A percentile compares a stretch with the other conserved stretches of the same genome.
Conservation (phyloP, 2,329 filamentous ascomycete species). For the Pseudogymnoascus verrucosus region DNA sequence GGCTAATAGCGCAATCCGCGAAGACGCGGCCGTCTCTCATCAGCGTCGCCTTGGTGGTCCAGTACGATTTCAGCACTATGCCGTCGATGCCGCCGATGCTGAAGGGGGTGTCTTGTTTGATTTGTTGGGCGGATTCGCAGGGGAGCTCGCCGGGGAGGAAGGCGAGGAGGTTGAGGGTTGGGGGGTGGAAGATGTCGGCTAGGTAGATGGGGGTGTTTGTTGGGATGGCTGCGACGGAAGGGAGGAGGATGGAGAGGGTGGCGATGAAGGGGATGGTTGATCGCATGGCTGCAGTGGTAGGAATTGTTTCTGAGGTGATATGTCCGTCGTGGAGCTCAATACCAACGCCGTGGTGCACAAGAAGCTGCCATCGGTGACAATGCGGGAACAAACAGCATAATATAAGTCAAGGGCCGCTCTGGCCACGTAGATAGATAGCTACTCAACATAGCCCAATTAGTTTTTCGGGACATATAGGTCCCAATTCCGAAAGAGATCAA, state of each 20-base stretch:
- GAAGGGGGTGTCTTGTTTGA: neutral
- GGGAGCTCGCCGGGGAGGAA: neutral
- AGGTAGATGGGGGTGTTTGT: constrained; percentile 7
- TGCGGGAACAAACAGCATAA: neutral
- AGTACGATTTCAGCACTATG: neutral
- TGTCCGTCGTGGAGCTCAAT: neutral
- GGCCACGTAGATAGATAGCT: neutral
- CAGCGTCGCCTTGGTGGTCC: neutral
- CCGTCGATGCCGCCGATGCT: neutral
- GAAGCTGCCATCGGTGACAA: neutral
- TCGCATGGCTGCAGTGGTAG: neutral
- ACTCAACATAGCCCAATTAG: neutral
- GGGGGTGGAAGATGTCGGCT: constrained; percentile 1
- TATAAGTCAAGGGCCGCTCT: neutral
- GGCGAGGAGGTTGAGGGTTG: neutral
- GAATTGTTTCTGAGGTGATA: neutral
- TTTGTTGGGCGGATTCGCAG: neutral
- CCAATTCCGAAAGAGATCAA: neutral
- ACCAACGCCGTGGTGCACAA: neutral
- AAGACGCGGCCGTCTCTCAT: neutral
- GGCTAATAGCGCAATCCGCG: neutral
- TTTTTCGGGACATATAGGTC: neutral
- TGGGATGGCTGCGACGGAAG: neutral
- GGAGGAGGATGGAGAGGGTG: neutral
- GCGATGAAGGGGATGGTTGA: neutral